These are phyloP conservation scores for Phaffomyces antillensis DNA, from an alignment of 805 yeast genomes.

Conservation along the genomic window DNA sequence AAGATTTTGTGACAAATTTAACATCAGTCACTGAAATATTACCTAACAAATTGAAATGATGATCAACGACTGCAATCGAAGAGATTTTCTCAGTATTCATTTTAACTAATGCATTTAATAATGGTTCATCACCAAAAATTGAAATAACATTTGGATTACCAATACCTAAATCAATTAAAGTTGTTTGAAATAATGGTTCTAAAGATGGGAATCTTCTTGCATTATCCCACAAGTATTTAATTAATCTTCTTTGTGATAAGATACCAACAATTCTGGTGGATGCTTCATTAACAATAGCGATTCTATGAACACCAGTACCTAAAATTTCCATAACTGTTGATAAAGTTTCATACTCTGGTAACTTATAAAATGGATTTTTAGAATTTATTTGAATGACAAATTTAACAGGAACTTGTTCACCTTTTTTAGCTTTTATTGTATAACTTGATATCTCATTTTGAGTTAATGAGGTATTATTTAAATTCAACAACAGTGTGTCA, in stretches of 20 bases:
- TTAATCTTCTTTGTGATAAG: conserved; percentile 82
- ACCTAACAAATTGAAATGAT: conserved; percentile 68
- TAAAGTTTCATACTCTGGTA: conserved; percentile 62
- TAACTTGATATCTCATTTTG: conserved; percentile 35
- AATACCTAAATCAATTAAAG: conserved; percentile 66
- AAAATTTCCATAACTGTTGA: conserved; percentile 74
- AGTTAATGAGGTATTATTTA: conserved; percentile 15
- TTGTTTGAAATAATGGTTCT: conserved; percentile 63
- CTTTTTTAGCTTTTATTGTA: conserved; percentile 64
- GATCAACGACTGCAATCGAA: conserved; percentile 88
- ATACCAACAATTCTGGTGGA: conserved; percentile 67
- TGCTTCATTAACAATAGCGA: conserved; percentile 61
- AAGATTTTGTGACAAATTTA: conserved; percentile 75
- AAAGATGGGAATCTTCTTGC: conserved; percentile 79
- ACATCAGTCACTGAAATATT: conserved; percentile 95
- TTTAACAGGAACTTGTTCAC: conserved; percentile 86
- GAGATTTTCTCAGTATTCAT: conserved; percentile 84
- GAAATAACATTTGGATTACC: conserved; percentile 72
- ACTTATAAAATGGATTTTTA: conserved; percentile 80
- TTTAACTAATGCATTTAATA: conserved; percentile 77
- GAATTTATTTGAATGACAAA: conserved; percentile 81
- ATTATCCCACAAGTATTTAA: conserved; percentile 86
- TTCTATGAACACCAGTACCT: conserved; percentile 94
- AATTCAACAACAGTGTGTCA: conserved; percentile 24
- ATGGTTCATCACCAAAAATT: conserved; percentile 77